A percentile compares a stretch with the other conserved stretches of the same genome.
phyloP scores from a whole-genome alignment of 768 basidiomycete species.

The Piloderma croceum region DNA sequence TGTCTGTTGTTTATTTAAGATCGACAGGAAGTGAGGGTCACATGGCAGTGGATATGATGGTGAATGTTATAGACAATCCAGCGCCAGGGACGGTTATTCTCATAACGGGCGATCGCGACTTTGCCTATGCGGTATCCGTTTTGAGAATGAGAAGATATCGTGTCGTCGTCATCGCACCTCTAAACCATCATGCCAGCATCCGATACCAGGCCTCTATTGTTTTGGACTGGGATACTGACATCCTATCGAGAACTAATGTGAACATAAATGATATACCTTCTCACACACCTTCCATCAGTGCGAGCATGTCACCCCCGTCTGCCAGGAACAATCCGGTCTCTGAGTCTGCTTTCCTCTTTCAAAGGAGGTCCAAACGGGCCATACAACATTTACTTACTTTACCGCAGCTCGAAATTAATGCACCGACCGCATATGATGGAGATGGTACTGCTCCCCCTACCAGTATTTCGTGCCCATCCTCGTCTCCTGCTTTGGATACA shows the following conservation, averaged over 20 bases:
- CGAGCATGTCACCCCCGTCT: neutral
- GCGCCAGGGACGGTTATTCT: constrained; percentile 50
- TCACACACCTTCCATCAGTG: constrained; percentile 2
- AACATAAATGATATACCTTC: no score
- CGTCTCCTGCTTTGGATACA: no score
- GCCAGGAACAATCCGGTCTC: neutral
- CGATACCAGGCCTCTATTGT: constrained; percentile 49
- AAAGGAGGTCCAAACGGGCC: no score
- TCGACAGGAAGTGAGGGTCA: constrained; percentile 2
- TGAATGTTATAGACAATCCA: constrained; percentile 55
- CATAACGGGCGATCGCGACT: constrained; percentile 63
- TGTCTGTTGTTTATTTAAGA: neutral
- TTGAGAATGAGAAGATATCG: constrained; percentile 49
- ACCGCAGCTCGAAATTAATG: no score
- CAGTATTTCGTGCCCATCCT: no score
- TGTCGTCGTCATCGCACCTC: constrained; percentile 48
- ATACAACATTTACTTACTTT: no score
- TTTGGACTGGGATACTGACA: constrained; percentile 43
- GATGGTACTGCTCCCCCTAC: no score
- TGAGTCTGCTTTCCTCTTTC: no score
- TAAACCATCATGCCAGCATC: constrained; percentile 39
- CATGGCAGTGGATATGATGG: constrained; percentile 57
- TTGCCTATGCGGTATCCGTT: constrained; percentile 56
- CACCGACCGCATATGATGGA: no score
- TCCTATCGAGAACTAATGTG: constrained; percentile 25